A percentile compares a stretch with the other conserved stretches of the same genome.
These are phyloP conservation scores for Zea luxurians DNA, from an alignment of 176 grass and related monocot genomes.

Conservation along the genomic window DNA sequence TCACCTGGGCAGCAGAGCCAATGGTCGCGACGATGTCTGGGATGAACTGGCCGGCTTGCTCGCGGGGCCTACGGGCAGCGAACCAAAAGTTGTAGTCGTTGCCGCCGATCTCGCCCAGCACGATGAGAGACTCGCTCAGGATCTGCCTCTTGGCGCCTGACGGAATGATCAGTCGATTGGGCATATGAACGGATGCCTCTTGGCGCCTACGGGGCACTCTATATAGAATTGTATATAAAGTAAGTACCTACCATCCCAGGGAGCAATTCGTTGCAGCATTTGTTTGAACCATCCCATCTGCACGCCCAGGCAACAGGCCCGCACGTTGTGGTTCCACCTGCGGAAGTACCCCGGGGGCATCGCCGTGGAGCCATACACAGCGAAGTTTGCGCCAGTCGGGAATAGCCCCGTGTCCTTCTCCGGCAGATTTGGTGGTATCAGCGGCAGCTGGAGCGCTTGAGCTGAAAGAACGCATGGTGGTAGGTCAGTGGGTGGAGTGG, in stretches of 20 bases:
- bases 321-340: neutral
- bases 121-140: slow-evolving; percentile 46
- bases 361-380: slow-evolving; percentile 40
- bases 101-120: slow-evolving; percentile 62
- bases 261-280: slow-evolving; percentile 44
- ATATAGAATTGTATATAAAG: neutral
- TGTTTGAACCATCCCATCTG: slow-evolving; percentile 56
- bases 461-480: slow-evolving; percentile 24
- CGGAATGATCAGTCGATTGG: neutral
- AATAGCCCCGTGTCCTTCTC: slow-evolving; percentile 40
- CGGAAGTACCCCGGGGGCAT: slow-evolving; percentile 39
- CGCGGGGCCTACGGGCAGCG: neutral
- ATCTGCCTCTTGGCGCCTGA: slow-evolving; percentile 27
- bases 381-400: slow-evolving; percentile 58
- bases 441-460: slow-evolving; percentile 46
- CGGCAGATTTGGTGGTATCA: slow-evolving; percentile 43
- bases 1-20: slow-evolving; percentile 4
- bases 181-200: neutral
- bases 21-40: slow-evolving; percentile 48
- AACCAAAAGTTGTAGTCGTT: slow-evolving; percentile 70
- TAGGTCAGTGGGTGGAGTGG: neutral
- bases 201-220: no score
- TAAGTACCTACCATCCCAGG: slow-evolving; percentile 21
- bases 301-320: slow-evolving; percentile 16
- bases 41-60: slow-evolving; percentile 40